Evolutionary conservation across 768 basidiomycete species (phyloP).

Genomic region (Boletus patriciae): DNA sequence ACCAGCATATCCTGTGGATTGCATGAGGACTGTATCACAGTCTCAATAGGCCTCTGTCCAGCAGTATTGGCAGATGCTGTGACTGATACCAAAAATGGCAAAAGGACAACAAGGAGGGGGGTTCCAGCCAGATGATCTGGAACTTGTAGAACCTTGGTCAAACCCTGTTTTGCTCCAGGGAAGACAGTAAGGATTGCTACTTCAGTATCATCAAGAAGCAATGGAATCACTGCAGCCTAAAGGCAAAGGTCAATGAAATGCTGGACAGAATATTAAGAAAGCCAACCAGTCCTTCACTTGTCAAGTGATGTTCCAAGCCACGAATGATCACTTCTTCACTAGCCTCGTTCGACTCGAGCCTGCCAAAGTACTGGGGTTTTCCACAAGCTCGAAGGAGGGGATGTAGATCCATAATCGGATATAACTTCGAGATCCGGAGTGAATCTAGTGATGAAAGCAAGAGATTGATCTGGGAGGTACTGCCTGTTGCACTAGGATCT

Average conservation of each 20-base stretch:
- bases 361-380: conserved; percentile 52
- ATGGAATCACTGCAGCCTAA: conserved; percentile 51
- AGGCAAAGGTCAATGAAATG: background rate
- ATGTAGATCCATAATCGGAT: conserved; percentile 48
- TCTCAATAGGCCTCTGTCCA: conserved; percentile 18
- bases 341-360: conserved; percentile 42
- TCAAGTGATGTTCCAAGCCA: conserved; percentile 48
- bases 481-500: conserved; percentile 43
- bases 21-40: conserved; percentile 5
- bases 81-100: conserved; percentile 27
- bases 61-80: conserved; percentile 5
- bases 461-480: conserved; percentile 51
- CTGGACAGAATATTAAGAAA: background rate
- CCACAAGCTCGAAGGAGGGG: conserved; percentile 51
- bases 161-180: conserved; percentile 35
- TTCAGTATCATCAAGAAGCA: conserved; percentile 46
- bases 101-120: conserved; percentile 26
- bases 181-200: conserved; percentile 61
- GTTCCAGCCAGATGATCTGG: conserved; percentile 29
- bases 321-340: conserved; percentile 42
- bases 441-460: conserved; percentile 42
- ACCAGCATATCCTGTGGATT: background rate
- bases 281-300: conserved; percentile 47
- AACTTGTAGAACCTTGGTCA: conserved; percentile 43
- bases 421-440: conserved; percentile 47